These are phyloP conservation scores for Hymenoscyphus linearis DNA, from an alignment of 2,329 filamentous ascomycete species.

Conservation along the genomic window DNA sequence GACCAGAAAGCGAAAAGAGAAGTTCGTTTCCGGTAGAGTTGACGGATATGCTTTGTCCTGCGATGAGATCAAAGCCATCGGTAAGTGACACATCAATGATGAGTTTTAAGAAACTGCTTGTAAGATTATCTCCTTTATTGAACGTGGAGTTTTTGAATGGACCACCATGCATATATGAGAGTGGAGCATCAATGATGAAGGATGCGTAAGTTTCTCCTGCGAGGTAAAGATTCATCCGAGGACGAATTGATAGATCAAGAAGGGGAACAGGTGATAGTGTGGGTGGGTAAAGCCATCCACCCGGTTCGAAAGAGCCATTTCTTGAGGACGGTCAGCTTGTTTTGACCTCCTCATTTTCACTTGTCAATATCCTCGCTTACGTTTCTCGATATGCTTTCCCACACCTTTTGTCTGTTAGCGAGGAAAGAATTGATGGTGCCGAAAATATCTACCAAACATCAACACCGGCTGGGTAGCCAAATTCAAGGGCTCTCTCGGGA, in stretches of 20 bases:
- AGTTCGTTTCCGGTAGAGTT: conserved; percentile 35
- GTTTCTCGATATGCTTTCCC: conserved; percentile 40
- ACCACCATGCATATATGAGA: conserved; percentile 35
- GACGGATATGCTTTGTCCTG: conserved; percentile 28
- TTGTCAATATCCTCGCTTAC: conserved; percentile 23
- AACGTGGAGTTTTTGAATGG: conserved; percentile 26
- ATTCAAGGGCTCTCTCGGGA: conserved; percentile 21
- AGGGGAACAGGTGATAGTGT: conserved; percentile 31
- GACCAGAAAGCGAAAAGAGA: conserved; percentile 29
- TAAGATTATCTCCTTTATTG: conserved; percentile 17
- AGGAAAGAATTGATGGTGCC: not conserved
- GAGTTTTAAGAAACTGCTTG: conserved; percentile 16
- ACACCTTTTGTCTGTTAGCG: conserved; percentile 17
- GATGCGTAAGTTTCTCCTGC: conserved; percentile 35
- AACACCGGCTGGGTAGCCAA: conserved; percentile 38
- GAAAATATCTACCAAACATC: conserved; percentile 34
- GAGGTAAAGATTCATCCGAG: conserved; percentile 42
- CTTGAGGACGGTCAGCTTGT: conserved; percentile 24
- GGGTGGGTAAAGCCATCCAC: conserved; percentile 39
- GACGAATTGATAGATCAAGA: conserved; percentile 37
- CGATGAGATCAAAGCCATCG: conserved; percentile 23
- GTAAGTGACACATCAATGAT: conserved; percentile 28
- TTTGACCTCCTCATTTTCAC: not conserved
- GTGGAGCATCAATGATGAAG: conserved; percentile 37
- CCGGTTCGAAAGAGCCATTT: conserved; percentile 42